Evolutionary conservation across 306 rosid genomes (phyloP).

Genomic region (Lathyrus tuberosus): DNA sequence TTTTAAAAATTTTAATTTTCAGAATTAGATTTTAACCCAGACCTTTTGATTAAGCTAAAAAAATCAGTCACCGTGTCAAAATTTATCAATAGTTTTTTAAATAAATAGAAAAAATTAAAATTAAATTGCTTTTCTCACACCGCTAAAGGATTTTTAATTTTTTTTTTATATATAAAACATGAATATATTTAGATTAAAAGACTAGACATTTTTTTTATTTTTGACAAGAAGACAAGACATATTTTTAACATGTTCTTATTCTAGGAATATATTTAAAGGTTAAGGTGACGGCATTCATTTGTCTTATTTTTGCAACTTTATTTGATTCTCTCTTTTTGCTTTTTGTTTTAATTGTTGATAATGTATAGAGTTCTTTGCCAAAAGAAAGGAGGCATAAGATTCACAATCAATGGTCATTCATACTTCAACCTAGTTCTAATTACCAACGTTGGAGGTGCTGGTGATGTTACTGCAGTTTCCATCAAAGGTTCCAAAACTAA

Average conservation of each 20-base stretch:
- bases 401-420: slow-evolving; percentile 79
- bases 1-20: too few relatives aligned
- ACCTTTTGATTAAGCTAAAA: too few relatives aligned
- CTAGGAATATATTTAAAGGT: slow-evolving; percentile 27
- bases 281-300: slow-evolving; percentile 6
- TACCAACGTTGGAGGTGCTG: slow-evolving; percentile 84
- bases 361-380: slow-evolving; percentile 63
- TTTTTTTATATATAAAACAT: background rate
- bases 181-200: background rate
- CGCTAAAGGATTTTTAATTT: background rate
- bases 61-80: too few relatives aligned
- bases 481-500: slow-evolving; percentile 74
- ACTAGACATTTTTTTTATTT: background rate
- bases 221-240: background rate
- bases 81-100: background rate
- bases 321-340: background rate
- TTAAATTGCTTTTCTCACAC: background rate
- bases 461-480: slow-evolving; percentile 70
- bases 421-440: slow-evolving; percentile 76
- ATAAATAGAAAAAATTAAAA: background rate
- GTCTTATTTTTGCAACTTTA: background rate
- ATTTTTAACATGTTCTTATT: slow-evolving; percentile 19
- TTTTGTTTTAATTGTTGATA: background rate
- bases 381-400: slow-evolving; percentile 77
- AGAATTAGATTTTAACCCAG: too few relatives aligned